Evolutionary conservation across 208 protist species (phyloP), one percentile per base, ranked within the genome.

Genomic region (Leishmania major): DNA sequence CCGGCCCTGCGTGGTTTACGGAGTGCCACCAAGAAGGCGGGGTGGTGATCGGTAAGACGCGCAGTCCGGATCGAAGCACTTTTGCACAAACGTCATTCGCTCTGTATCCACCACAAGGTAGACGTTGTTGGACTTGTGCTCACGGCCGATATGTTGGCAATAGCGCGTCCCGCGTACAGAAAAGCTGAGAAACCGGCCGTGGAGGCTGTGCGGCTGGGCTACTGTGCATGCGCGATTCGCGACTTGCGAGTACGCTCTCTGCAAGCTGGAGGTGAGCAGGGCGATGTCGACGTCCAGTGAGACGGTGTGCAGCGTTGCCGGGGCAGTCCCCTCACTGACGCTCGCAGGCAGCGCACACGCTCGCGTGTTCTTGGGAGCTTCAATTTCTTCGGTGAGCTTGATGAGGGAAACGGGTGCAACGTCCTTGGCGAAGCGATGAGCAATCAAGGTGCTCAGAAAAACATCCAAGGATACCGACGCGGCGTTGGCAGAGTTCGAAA

Each of bases 31-130:
- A n/a, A 86, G 64, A 25, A 19, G 53, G 8, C 45, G 73, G 8
- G 84, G 75, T 43, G 84, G 60, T 1, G 85, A 89, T 22, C 88
- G 84, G 71, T 88, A 97, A 7, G 78, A 45, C 1, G 75, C 83
- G 82, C 94, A 97, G 53, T 97, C 94, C 8, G 94, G 92, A 74
- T 97, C 94, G 76, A 94, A 94, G 78, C 94, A 97, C 84, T 96
- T 96, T 69, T 96, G 94, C 72, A 88, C 84, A 87, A 87, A 93
- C 0, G 86, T 87, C 28, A 66, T 51, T 28, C 77, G 74, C 43
- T 84, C 47, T 10, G 86, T 43, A 78, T 96, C 90, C 2, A 96
- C 83, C 17, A 91, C 90, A 43, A 96, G 75, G 82, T 96, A 97
- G 6, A 97, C 85, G 64, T 88, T 88, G 80, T 97, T 97, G 1